Evolutionary conservation across 352 stramenopile species (phyloP).

Genomic region (Plasmopara halstedii): DNA sequence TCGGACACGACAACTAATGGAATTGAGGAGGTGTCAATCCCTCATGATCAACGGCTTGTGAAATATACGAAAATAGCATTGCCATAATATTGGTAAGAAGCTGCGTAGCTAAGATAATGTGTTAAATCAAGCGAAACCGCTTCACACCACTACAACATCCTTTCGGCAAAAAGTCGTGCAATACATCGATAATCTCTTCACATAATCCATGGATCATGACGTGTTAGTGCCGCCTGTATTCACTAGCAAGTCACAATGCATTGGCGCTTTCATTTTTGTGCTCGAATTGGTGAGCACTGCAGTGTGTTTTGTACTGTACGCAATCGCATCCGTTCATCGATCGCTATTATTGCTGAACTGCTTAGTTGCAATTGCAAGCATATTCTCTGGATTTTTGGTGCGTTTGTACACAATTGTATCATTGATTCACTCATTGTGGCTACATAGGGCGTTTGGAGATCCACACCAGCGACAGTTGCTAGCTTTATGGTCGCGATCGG

Average conservation of each 20-base stretch:
- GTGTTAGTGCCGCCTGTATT: constrained; percentile 32
- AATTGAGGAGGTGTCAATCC: constrained; percentile 68
- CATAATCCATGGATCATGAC: constrained; percentile 7
- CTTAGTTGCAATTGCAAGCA: constrained; percentile 31
- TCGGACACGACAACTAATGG: too few species aligned
- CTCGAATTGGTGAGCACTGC: constrained; percentile 29
- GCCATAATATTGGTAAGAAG: constrained; percentile 1
- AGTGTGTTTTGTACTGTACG: constrained; percentile 36
- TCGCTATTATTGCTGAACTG: constrained; percentile 26
- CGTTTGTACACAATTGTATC: constrained; percentile 3
- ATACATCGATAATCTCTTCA: background rate
- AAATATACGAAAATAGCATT: background rate
- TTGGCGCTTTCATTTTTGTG: constrained; percentile 27
- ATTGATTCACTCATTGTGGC: background rate
- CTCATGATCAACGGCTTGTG: constrained; percentile 10
- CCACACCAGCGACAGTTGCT: constrained; percentile 39
- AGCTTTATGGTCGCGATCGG: constrained; percentile 50
- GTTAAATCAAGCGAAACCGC: constrained; percentile 12
- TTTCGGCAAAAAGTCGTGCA: background rate
- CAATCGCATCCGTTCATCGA: constrained; percentile 27
- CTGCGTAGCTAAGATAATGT: constrained; percentile 20
- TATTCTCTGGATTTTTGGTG: constrained; percentile 41
- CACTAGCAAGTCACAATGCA: constrained; percentile 40
- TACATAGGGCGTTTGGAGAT: constrained; percentile 34
- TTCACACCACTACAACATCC: constrained; percentile 3